Conservation (phyloP, 2,329 filamentous ascomycete genomes). For the Pseudogymnoascus sp. region DNA sequence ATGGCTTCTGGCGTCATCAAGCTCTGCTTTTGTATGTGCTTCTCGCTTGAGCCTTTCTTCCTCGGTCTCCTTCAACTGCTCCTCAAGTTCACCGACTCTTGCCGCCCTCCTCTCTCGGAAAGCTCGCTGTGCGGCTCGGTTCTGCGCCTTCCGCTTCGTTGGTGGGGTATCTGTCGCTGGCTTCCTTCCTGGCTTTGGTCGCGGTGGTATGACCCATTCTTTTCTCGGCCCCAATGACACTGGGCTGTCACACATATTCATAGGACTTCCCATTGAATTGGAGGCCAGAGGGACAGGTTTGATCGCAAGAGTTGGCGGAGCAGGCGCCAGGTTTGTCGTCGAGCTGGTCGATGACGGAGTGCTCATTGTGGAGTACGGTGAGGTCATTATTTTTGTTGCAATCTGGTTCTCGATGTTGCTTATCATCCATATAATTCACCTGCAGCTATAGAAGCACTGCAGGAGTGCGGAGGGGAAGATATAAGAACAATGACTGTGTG, state of each 20-base stretch:
- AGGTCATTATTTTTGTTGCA: background rate
- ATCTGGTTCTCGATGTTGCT: background rate
- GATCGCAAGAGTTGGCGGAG: slow-evolving; percentile 31
- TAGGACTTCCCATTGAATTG: slow-evolving; percentile 19
- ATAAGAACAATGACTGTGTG: slow-evolving; percentile 10
- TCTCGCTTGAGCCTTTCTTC: slow-evolving; percentile 51
- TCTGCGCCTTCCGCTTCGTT: slow-evolving; percentile 91
- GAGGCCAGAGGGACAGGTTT: slow-evolving; percentile 31
- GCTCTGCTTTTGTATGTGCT: slow-evolving; percentile 39
- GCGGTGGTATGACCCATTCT: slow-evolving; percentile 79
- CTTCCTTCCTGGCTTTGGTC: slow-evolving; percentile 86
- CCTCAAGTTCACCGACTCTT: slow-evolving; percentile 69
- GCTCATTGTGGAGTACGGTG: slow-evolving; percentile 23
- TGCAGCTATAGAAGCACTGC: slow-evolving; percentile 8
- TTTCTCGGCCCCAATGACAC: slow-evolving; percentile 59
- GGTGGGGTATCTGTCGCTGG: slow-evolving; percentile 87
- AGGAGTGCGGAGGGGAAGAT: background rate
- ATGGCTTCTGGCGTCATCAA: slow-evolving; percentile 33
- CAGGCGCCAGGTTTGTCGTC: slow-evolving; percentile 28
- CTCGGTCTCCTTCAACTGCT: slow-evolving; percentile 56
- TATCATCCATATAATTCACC: background rate
- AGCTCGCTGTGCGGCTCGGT: slow-evolving; percentile 81
- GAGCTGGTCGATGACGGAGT: slow-evolving; percentile 34
- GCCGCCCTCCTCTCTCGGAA: slow-evolving; percentile 84
- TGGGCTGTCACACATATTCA: slow-evolving; percentile 32